Conservation (phyloP, 768 basidiomycete species). For the Boletales sp. region DNA sequence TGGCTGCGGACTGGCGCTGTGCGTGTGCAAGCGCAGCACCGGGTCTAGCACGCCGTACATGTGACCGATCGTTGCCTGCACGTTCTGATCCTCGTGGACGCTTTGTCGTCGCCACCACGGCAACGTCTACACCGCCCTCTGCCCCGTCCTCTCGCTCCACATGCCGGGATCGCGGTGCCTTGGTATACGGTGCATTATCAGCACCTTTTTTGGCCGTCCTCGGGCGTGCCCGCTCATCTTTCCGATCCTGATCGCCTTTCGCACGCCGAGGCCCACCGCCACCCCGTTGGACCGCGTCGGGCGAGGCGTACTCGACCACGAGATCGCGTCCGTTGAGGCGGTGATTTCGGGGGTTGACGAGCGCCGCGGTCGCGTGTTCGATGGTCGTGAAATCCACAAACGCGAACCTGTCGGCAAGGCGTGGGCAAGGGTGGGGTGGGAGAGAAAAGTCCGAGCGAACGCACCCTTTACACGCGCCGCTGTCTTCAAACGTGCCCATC, state of each 20-base stretch:
- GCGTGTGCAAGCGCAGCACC: conserved; percentile 80
- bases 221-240: conserved; percentile 1
- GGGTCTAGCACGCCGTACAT: conserved; percentile 54
- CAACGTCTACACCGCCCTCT: conserved; percentile 5
- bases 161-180: conserved; percentile 3
- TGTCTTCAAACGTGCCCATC: conserved; percentile 96
- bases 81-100: conserved; percentile 8
- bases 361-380: conserved; percentile 76
- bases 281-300: conserved; percentile 86
- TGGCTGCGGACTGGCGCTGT: conserved; percentile 71
- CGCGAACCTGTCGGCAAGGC: conserved; percentile 60
- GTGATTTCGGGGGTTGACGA: conserved; percentile 84
- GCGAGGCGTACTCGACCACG: conserved; percentile 84
- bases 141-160: conserved; percentile 4
- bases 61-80: conserved; percentile 8
- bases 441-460: no score
- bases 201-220: conserved; percentile 4
- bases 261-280: conserved; percentile 38
- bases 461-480: conserved; percentile 89
- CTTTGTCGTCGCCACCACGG: neutral
- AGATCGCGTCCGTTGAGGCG: conserved; percentile 79
- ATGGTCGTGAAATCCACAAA: conserved; percentile 87
- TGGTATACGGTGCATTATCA: neutral
- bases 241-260: conserved; percentile 16
- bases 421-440: neutral